A percentile compares a stretch with the other conserved stretches of the same genome.
These are phyloP conservation scores for Lineolata rhizophorae DNA, from an alignment of 495 filamentous ascomycete species.

Conservation along the genomic window DNA sequence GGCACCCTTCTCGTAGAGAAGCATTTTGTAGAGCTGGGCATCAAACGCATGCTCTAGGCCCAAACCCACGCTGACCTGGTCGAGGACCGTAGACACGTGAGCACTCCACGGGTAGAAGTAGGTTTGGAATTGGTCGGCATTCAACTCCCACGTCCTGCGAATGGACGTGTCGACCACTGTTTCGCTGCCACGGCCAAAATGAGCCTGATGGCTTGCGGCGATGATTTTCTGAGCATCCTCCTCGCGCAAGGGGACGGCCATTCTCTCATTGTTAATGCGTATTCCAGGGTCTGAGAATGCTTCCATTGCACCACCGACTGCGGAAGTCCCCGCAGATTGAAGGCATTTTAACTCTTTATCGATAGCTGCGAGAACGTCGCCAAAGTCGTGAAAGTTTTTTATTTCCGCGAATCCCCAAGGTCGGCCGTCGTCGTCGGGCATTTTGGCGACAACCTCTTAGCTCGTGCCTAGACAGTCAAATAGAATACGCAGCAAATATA, in stretches of 20 bases:
- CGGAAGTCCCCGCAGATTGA: too few species aligned
- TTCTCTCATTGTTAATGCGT: not conserved
- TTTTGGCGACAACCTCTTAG: too few species aligned
- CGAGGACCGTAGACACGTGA: slow-evolving; percentile 5
- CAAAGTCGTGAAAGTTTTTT: too few species aligned
- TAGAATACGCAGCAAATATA: too few species aligned
- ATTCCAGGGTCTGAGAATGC: slow-evolving; percentile 1
- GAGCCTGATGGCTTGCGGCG: slow-evolving; percentile 17
- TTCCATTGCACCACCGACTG: too few species aligned
- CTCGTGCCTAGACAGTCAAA: too few species aligned
- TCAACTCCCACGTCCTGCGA: slow-evolving; percentile 29
- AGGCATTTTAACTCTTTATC: too few species aligned
- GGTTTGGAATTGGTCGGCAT: slow-evolving; percentile 22
- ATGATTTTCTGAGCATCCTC: not conserved
- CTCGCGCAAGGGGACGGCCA: not conserved
- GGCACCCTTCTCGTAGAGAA: slow-evolving; percentile 32
- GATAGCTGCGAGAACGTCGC: too few species aligned
- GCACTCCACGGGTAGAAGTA: slow-evolving; percentile 17
- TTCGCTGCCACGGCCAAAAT: slow-evolving; percentile 23
- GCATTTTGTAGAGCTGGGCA: slow-evolving; percentile 30
- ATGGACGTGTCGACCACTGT: slow-evolving; percentile 26
- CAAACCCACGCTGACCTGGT: slow-evolving; percentile 5
- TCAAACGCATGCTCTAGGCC: slow-evolving; percentile 6
- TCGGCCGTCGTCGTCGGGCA: too few species aligned
- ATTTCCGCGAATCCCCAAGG: too few species aligned